Evolutionary conservation across 805 yeast species (phyloP), one percentile per base, ranked within the genome.

Genomic region (Cyberlindnera maclurae): DNA sequence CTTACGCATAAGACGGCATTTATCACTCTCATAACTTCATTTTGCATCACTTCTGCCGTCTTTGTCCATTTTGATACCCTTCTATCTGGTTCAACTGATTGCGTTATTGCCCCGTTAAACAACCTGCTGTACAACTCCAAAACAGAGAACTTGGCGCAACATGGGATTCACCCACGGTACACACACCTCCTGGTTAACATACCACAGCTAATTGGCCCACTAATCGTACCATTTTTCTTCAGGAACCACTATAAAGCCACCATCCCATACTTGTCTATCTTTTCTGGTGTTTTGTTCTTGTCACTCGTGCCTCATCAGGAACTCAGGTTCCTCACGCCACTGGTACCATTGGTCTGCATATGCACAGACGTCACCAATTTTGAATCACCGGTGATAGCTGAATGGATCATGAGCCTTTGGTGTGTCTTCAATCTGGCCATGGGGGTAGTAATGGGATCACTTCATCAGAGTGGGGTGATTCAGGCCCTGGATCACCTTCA

Each of bases 271-370:
- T 60, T 78, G 29, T 60, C 89, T 2, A 64, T 80, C 0, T 40
- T 74, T 2, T 77, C 95, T 4, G 94, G 88, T 0, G 20, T 85
- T 1, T 4, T 66, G 0, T 39, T 75, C 4, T 64, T 93, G 20
- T 86, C 97, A 0, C 3, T 76, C 0, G 70, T 87, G 16, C 95
- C 94, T 12, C 99, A 93, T 58, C 99, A 93, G 58, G 99, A 93
- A 55, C 67, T 87, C n/a, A 66, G 99, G 38, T 93, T 93, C 55
- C 60, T 94, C 32, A 55, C 79, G 1, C 97, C 98, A 0, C 54
- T 82, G 15, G 64, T 83, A 2, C 97, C 98, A 0, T 61, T 89
- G 10, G 54, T 77, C 8, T 72, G 79, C 42, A 68, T 79, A 12
- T 73, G 84, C 40, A 64, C 77, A 38, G 76, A 70, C 45, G 62